Evolutionary conservation across 495 filamentous ascomycete genomes (phyloP), one percentile per base, ranked within the genome.

Genomic region (Penicillium flavigenum): DNA sequence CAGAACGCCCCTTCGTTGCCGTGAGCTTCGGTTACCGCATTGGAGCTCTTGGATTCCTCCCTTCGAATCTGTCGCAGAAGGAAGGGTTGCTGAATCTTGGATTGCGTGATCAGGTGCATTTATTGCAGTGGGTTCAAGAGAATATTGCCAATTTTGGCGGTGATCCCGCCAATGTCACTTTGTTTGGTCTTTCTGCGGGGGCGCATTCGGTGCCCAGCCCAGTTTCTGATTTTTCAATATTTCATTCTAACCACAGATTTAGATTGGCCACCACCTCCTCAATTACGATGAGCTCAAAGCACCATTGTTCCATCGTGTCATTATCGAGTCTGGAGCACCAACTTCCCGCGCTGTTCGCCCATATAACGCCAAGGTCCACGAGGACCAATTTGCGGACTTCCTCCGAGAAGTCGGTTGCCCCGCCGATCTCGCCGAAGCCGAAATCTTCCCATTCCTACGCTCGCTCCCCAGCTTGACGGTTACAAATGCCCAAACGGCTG

Each of bases 211-310:
- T 82, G 62, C 61, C 70, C 59, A 44, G 41, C 17, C 7, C 19
- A 17, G 16, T 56, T 4, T 34, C 9, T 22, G 26, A 24, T 39
- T 39, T 9, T 1, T 14, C 17, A 17, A 29, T 14, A 19, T n/a
- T 36, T 14, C 11, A 5, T 32, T 20, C 32, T 51, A 43, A 61
- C 57, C n/a, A 20, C 11, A 55, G 16, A 4, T 43, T 19, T 52
- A 87, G 83, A 79, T 87, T 59, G 84, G 84, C 12, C 86, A 88
- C 54, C 86, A 87, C 57, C 69, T 88, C 36, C 78, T 87, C 61
- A 78, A 81, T 47, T 77, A 81, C 50, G 66, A 66, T 9, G 62
- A 69, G 7, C 46, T 61, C 3, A 51, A 65, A 5, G 9, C 56
- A 0, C 64, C 68, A 3, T 76, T 84, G n/a, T 87, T 88, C 57